Evolutionary conservation across 208 protist genomes (phyloP).

Genomic region (Porcisia hertigi): DNA sequence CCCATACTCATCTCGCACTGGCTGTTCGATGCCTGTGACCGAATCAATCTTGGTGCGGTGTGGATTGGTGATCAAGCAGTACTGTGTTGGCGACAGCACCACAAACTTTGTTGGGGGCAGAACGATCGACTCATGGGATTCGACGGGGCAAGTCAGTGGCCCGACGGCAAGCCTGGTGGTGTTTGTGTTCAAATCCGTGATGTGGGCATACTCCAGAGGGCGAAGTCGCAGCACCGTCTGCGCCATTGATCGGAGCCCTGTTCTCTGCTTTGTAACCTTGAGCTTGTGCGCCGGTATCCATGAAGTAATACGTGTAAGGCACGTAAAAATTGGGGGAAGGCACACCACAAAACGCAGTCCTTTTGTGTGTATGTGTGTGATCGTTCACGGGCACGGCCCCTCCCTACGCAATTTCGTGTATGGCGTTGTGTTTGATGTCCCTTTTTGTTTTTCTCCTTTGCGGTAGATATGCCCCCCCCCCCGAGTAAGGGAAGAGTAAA

Average conservation of each 20-base stretch:
- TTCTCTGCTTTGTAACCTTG: background rate
- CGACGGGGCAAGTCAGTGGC: constrained; percentile 46
- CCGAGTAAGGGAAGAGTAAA: too few species aligned
- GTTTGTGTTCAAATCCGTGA: constrained; percentile 69
- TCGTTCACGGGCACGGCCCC: background rate
- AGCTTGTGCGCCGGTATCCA: background rate
- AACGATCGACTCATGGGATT: constrained; percentile 51
- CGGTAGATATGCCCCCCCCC: background rate
- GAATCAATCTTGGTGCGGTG: constrained; percentile 30
- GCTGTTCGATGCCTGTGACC: constrained; percentile 19
- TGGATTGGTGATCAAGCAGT: constrained; percentile 67
- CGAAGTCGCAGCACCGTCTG: constrained; percentile 46
- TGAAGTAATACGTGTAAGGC: background rate
- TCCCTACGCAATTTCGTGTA: too few species aligned
- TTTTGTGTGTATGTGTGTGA: background rate
- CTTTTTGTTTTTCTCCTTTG: background rate
- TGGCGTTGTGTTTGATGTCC: background rate
- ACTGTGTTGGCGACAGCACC: constrained; percentile 54
- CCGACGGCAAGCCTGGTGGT: constrained; percentile 62
- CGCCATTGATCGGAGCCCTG: background rate
- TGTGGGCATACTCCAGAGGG: constrained; percentile 75
- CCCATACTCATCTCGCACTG: constrained; percentile 58
- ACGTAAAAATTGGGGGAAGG: background rate
- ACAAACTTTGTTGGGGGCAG: constrained; percentile 51
- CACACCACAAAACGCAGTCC: background rate